Conservation (phyloP, 2,329 filamentous ascomycete species). For the Aspergillus japonicus region DNA sequence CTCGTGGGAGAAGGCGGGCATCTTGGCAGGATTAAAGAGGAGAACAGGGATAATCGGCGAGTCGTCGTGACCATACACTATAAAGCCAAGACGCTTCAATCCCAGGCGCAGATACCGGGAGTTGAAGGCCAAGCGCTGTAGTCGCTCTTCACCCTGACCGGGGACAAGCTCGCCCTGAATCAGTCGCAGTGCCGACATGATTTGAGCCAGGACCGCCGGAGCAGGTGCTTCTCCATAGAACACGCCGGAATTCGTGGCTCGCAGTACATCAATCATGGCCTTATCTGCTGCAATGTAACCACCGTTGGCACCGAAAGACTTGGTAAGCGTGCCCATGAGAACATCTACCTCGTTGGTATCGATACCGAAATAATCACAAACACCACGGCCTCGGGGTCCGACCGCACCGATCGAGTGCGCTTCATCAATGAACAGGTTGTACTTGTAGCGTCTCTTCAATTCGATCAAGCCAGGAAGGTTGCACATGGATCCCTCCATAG, state of each 20-base stretch:
- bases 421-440: slow-evolving; percentile 91
- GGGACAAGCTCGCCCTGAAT: slow-evolving; percentile 85
- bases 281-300: slow-evolving; percentile 92
- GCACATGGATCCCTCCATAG: slow-evolving; percentile 99
- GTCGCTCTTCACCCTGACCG: slow-evolving; percentile 90
- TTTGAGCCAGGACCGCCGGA: slow-evolving; percentile 87
- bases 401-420: slow-evolving; percentile 94
- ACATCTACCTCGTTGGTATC: slow-evolving; percentile 87
- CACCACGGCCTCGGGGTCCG: slow-evolving; percentile 81
- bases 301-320: slow-evolving; percentile 97
- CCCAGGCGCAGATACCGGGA: slow-evolving; percentile 96
- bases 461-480: slow-evolving; percentile 86
- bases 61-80: slow-evolving; percentile 96
- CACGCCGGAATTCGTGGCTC: slow-evolving; percentile 79
- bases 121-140: slow-evolving; percentile 97
- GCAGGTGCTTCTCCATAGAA: slow-evolving; percentile 84
- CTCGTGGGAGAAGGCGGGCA: slow-evolving; percentile 96
- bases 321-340: slow-evolving; percentile 96
- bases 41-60: slow-evolving; percentile 93
- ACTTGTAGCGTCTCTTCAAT: slow-evolving; percentile 95
- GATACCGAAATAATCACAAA: slow-evolving; percentile 95
- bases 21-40: slow-evolving; percentile 98
- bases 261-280: slow-evolving; percentile 86
- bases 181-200: slow-evolving; percentile 78
- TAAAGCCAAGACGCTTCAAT: slow-evolving; percentile 93